A percentile compares a stretch with the other conserved stretches of the same genome.
Conservation (phyloP, 2,329 filamentous ascomycete genomes). For the Myriosclerotinia curreyana region DNA sequence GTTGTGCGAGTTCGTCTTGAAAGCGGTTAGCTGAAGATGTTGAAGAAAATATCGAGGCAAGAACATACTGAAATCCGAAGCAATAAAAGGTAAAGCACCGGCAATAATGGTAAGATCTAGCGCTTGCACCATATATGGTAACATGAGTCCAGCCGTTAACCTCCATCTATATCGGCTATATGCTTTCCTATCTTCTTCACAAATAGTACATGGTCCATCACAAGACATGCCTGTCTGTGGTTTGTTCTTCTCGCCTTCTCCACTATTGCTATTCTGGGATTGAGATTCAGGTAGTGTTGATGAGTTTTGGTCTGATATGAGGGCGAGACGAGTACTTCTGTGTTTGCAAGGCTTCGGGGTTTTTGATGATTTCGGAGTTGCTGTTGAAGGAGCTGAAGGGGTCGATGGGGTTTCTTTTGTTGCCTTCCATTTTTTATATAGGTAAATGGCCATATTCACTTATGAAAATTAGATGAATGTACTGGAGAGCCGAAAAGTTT, state of each 20-base stretch:
- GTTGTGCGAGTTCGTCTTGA: conserved; percentile 51
- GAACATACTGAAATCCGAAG: conserved; percentile 57
- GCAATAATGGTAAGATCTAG: conserved; percentile 64
- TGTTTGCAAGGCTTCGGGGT: conserved; percentile 11
- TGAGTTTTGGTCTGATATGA: conserved; percentile 1
- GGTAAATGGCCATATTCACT: conserved; percentile 9
- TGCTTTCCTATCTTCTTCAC: conserved; percentile 38
- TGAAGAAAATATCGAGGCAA: not conserved
- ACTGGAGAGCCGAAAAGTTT: not conserved
- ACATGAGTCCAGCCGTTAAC: conserved; percentile 55
- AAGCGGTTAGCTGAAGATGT: conserved; percentile 5
- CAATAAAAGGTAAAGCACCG: conserved; percentile 59
- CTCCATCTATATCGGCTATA: conserved; percentile 53
- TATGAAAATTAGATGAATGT: not conserved
- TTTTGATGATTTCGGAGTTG: not conserved
- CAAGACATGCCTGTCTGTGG: not conserved
- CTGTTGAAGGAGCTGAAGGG: not conserved
- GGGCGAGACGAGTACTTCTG: not conserved
- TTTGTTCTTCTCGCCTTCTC: not conserved
- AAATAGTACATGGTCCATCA: conserved; percentile 25
- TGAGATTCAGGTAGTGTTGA: conserved; percentile 1
- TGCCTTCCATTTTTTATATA: conserved; percentile 17
- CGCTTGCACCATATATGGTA: conserved; percentile 60
- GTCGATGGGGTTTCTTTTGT: not conserved
- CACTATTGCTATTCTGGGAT: not conserved